phyloP scores from a whole-genome alignment of 139 green algal species.

The Micractinium conductrix region DNA sequence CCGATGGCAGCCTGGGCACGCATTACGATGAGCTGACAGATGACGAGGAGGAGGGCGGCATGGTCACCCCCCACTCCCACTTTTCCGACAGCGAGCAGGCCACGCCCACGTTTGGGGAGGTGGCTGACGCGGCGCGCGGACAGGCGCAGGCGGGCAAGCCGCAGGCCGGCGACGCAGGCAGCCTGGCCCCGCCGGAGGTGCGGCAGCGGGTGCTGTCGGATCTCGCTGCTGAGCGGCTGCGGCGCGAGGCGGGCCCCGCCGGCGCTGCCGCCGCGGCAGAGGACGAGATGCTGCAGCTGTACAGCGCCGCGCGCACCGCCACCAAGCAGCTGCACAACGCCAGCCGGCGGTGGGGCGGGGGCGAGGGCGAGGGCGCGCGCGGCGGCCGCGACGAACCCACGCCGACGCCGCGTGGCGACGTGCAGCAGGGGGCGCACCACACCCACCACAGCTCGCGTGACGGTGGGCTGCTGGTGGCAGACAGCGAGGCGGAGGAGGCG shows the following conservation, averaged over 20 bases:
- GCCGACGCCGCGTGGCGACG: too few relatives aligned
- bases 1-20: too few relatives aligned
- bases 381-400: too few relatives aligned
- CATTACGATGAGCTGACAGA: neutral
- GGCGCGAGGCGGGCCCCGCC: neutral
- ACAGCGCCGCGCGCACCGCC: neutral
- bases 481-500: neutral
- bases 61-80: conserved; percentile 25
- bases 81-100: conserved; percentile 8
- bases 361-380: too few relatives aligned
- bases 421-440: too few relatives aligned
- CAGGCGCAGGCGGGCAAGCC: neutral
- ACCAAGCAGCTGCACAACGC: conserved; percentile 6
- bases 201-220: conserved; percentile 17
- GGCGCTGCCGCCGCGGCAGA: neutral
- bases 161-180: neutral
- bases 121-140: neutral
- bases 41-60: neutral
- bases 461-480: too few relatives aligned
- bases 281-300: neutral
- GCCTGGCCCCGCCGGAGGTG: conserved; percentile 20
- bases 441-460: too few relatives aligned
- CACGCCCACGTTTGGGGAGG: neutral
- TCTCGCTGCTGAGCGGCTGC: conserved; percentile 7
- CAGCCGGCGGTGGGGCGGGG: neutral